Base-by-base conservation (phyloP, 768 basidiomycete genomes). In the Amanita rimosa region DNA sequence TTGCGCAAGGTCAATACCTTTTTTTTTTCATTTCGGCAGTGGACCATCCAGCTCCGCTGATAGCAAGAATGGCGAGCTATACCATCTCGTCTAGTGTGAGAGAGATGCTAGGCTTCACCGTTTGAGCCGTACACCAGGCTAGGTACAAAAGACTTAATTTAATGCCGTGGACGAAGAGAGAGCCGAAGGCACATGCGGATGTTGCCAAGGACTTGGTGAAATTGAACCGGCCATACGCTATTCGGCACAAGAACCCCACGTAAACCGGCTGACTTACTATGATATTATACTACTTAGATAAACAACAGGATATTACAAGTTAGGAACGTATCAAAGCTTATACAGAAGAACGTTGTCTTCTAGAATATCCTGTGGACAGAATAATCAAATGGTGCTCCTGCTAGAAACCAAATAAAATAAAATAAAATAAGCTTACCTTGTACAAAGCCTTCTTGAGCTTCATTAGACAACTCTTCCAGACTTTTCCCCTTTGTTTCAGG, bases 41-140 rank as follows among this genome's bases (percentile, higher is more conserved):
- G 1, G 85, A 87, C 52, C 81, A 85, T n/a, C 26, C 91, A 4
- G 88, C 90, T 1, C 91, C 91, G 4, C 85, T 90, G 51, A 92
- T 79, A 37, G 93, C 73, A 11, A 83, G 63, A 35, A 80, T 74
- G 35, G 83, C n/a, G n/a, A 66, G 42, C 73, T 61, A 62, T 84
- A 85, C 78, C n/a, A n/a, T n/a, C 46, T 75, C 70, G 60, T 91
- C 78, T n/a, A n/a, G n/a, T n/a, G 0, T 81, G 83, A 81, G 51
- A 87, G 69, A 56, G 69, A 56, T 84, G 83, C 54, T 83, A 83
- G 5, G 85, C 85, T 60, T 85, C 83, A 39, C 84, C 84, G 52
- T 83, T 86, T 50, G 77, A 80, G 35, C 83, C 83, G 61, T 86
- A 82, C 0, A 83, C 79, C 13, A 86, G 68, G 22, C 26, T 26